Evolutionary conservation across 2,329 filamentous ascomycete species (phyloP), one percentile per base, ranked within the genome.

Genomic region (Diaporthe sp.): DNA sequence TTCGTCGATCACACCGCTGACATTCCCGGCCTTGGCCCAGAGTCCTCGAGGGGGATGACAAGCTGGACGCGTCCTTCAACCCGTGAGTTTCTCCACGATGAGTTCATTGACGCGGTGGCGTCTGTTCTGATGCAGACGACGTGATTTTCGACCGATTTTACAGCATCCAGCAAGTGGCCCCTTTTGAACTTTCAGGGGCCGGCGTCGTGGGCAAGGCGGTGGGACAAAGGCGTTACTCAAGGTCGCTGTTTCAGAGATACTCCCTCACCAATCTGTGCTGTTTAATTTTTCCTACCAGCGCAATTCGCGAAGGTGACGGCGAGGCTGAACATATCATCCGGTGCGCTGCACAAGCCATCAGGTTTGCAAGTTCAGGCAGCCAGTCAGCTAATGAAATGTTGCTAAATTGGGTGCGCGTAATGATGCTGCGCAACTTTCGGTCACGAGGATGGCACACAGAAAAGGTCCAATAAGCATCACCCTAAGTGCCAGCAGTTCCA

Each of bases 21-120:
- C 49, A 10, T 57, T 25, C 25, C 12, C 25, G 15, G 44, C 19
- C 61, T 68, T 70, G 44, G 49, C 10, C 19, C 71, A 91, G 89
- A 4, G 86, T 91, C 19, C 84, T 91, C 15, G 89, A 91, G 76
- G 85, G 87, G 17, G 88, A 91, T 67, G 89, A 90, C 77, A 90
- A 88, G 79, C 83, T 88, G 57, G 89, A 91, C 61, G 79, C 83
- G n/a, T 89, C 87, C 0, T 84, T 76, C 60, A 75, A 75, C 9
- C 73, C 75, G 10, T 76, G 49, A 61, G 4, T 25, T 44, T 73
- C 34, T n/a, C 25, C 28, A 19, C 44, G 34, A 31, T 25, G 46
- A 22, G n/a, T 22, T 31, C 4, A 25, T 19, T 70, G 8, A 25
- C n/a, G 71, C 25, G 58, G 39, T 46, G 37, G 42, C 37, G 42